A percentile compares a stretch with the other conserved stretches of the same genome.
Evolutionary conservation across 192 early-diverging fungal species (phyloP).

Genomic region (Backusella westeae): DNA sequence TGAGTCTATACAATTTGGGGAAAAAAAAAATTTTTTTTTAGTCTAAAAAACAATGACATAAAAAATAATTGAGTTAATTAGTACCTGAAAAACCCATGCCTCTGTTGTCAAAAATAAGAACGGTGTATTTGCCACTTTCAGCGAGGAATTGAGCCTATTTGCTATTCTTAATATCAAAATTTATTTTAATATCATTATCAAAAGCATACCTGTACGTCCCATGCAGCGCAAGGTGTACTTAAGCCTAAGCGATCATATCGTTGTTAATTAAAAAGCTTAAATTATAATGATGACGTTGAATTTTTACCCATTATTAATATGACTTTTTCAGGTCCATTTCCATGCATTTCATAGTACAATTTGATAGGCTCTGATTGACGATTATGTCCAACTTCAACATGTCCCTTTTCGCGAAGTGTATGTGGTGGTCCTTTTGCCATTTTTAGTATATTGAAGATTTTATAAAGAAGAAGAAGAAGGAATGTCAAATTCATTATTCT

Average conservation of each 20-base stretch:
- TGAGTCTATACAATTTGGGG: slow-evolving; percentile 36
- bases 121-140: slow-evolving; percentile 60
- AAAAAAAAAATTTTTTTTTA: background rate
- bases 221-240: slow-evolving; percentile 30
- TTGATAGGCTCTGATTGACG: slow-evolving; percentile 44
- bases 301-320: slow-evolving; percentile 71
- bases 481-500: background rate
- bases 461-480: background rate
- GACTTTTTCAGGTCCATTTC: slow-evolving; percentile 65
- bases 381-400: slow-evolving; percentile 37
- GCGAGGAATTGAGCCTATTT: slow-evolving; percentile 66
- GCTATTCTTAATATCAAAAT: background rate
- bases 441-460: background rate
- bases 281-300: background rate
- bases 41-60: background rate
- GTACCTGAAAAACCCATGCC: slow-evolving; percentile 66
- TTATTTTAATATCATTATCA: background rate
- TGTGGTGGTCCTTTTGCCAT: background rate
- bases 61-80: background rate
- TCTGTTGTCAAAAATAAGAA: slow-evolving; percentile 84
- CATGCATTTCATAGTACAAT: slow-evolving; percentile 80
- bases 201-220: slow-evolving; percentile 40
- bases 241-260: slow-evolving; percentile 9
- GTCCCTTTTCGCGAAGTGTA: slow-evolving; percentile 31
- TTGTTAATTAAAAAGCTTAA: background rate